Base-by-base conservation (phyloP, 305 asterid genomes). In the Solanum chacoense region DNA sequence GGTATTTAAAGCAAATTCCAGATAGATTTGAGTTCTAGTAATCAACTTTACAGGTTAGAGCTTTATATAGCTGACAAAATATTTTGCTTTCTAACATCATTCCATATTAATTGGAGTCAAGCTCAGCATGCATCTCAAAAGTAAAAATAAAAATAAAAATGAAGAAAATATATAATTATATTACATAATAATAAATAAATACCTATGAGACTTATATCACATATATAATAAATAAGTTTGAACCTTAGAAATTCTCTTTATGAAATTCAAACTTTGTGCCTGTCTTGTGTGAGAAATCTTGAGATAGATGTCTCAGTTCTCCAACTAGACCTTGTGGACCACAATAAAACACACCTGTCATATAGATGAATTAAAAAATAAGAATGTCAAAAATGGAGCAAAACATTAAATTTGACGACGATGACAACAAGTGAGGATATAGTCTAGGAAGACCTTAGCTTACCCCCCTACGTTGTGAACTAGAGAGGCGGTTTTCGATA, bases 181-280 rank as follows among this genome's bases (percentile, higher is more conserved):
- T 4, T 88, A 81, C 42, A 84, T 55, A 32, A 38, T 73, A 84
- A 45, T 55, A 1, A 55, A 29, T 50, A 81, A 81, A 11, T 81
- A 28, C 63, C 10, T 81, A 45, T 81, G 31, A 5, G 29, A n/a
- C 16, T 65, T 18, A 59, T n/a, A 0, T 67, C 24, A 67, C 74
- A n/a, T n/a, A 24, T 50, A 67, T 67, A 67, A 50, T 50, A 67
- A 67, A 24, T 18, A 45, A 11, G 24, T 6, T 9, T 29, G 29
- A 18, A 11, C 10, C 37, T 81, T 71, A 87, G 79, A 95, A 94
- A 86, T 94, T 95, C 91, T 95, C 98, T 85, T 95, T 95, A 91
- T 95, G 98, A 92, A 95, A 95, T 73, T 95, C 98, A 87, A 95
- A 95, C 91, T 93, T 95, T 37, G 98, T 93, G 1, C 95, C 91